Evolutionary conservation across 116 monocot species (phyloP).

Genomic region (Phalaenopsis hybrid): DNA sequence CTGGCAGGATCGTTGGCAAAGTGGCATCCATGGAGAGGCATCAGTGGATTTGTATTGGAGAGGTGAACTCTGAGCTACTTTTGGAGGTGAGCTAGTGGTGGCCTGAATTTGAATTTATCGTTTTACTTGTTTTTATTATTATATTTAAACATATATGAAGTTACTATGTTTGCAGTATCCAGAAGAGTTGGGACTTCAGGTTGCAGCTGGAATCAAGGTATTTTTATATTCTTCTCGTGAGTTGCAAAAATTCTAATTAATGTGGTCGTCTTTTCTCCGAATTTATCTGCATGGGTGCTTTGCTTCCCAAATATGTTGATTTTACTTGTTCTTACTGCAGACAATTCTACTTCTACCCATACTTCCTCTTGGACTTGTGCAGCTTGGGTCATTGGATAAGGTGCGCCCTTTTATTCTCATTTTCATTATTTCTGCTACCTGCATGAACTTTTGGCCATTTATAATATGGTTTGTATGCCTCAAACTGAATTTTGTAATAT

Average conservation of each 20-base stretch:
- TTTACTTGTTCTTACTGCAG: slow-evolving; percentile 32
- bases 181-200: slow-evolving; percentile 58
- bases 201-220: slow-evolving; percentile 82
- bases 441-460: background rate
- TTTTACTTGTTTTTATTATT: background rate
- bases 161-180: slow-evolving; percentile 35
- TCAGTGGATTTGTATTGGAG: slow-evolving; percentile 42
- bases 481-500: too few species aligned
- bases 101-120: background rate
- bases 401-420: slow-evolving; percentile 26
- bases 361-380: slow-evolving; percentile 53
- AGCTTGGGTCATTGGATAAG: slow-evolving; percentile 72
- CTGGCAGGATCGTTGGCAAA: slow-evolving; percentile 61
- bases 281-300: background rate
- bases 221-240: background rate
- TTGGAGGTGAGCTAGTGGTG: slow-evolving; percentile 33
- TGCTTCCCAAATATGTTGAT: background rate
- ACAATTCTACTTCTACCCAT: slow-evolving; percentile 77
- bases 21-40: slow-evolving; percentile 51
- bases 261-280: background rate
- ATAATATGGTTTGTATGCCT: background rate
- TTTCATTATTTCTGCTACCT: background rate
- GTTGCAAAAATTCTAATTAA: background rate
- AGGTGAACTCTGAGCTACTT: slow-evolving; percentile 16
- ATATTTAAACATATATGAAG: background rate